phyloP scores from a whole-genome alignment of 2,329 filamentous ascomycete species.

The Fusarium sp. region DNA sequence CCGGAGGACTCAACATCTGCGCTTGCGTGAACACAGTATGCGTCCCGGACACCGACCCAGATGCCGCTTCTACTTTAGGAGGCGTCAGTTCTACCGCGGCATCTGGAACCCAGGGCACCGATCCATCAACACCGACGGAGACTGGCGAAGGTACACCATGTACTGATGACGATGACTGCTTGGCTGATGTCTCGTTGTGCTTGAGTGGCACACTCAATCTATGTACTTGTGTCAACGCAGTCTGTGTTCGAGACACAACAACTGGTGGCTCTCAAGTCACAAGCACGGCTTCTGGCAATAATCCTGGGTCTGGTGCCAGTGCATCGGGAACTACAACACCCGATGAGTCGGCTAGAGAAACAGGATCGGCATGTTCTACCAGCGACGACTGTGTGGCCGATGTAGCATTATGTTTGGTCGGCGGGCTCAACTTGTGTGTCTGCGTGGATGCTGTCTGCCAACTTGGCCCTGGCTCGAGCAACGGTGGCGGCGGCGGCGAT shows the following conservation, averaged over 20 bases:
- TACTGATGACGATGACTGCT: neutral
- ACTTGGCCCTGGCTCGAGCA: neutral
- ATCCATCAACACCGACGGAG: neutral
- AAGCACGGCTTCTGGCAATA: neutral
- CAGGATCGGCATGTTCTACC: neutral
- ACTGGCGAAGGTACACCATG: neutral
- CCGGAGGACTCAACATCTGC: constrained; percentile 13
- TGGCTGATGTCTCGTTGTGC: neutral
- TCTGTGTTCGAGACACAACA: constrained; percentile 6
- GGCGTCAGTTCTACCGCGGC: neutral
- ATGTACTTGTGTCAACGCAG: constrained; percentile 13
- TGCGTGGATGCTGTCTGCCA: neutral
- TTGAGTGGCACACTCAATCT: neutral
- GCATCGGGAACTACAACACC: neutral
- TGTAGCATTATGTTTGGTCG: neutral
- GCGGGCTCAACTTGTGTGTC: constrained; percentile 1
- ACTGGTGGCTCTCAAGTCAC: neutral
- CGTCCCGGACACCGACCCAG: neutral
- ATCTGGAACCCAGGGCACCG: neutral
- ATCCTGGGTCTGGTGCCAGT: neutral
- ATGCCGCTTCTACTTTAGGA: neutral
- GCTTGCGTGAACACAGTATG: constrained; percentile 8
- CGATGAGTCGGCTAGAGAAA: neutral
- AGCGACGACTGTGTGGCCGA: constrained; percentile 3
- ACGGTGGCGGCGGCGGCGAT: neutral